phyloP scores from a whole-genome alignment of 331 rosid genomes.

The Cydonia oblonga region DNA sequence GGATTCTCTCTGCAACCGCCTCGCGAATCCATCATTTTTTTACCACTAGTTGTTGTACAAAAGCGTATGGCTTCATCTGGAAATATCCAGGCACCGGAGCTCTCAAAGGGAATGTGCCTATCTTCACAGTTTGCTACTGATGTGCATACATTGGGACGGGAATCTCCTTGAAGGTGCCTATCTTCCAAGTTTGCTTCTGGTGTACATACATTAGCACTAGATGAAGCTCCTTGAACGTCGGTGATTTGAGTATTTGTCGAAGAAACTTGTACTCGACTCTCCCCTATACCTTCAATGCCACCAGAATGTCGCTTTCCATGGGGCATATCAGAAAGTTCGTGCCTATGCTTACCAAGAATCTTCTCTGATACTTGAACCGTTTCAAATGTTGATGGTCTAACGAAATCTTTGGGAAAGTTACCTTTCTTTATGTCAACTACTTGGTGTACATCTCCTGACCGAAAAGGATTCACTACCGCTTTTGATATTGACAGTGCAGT shows the following conservation, averaged over 20 bases:
- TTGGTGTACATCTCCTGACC: constrained; percentile 11
- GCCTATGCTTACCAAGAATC: constrained; percentile 11
- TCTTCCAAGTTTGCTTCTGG: constrained; percentile 1
- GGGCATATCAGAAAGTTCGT: constrained; percentile 3
- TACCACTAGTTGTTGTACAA: too few relatives aligned
- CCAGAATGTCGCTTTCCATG: constrained; percentile 11
- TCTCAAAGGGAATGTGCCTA: constrained; percentile 16
- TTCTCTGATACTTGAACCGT: constrained; percentile 16
- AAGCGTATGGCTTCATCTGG: too few relatives aligned
- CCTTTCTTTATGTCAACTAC: constrained; percentile 22
- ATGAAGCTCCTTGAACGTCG: constrained; percentile 17
- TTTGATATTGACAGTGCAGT: constrained; percentile 1
- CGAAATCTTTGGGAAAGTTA: constrained; percentile 10
- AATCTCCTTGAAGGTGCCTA: constrained; percentile 1
- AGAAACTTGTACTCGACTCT: constrained; percentile 11
- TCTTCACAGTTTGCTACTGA: constrained; percentile 9
- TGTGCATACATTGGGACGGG: constrained; percentile 7
- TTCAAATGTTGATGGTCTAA: constrained; percentile 12
- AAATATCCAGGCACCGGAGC: constrained; percentile 45
- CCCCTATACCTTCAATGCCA: constrained; percentile 12
- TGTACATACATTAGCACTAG: constrained; percentile 5
- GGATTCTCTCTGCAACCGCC: constrained; percentile 19
- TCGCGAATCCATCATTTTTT: constrained; percentile 18
- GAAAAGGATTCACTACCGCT: neutral
- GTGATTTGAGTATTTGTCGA: constrained; percentile 3